These are phyloP conservation scores for Diphasiastrum complanatum DNA, from an alignment of 83 land plant species.

Conservation along the genomic window DNA sequence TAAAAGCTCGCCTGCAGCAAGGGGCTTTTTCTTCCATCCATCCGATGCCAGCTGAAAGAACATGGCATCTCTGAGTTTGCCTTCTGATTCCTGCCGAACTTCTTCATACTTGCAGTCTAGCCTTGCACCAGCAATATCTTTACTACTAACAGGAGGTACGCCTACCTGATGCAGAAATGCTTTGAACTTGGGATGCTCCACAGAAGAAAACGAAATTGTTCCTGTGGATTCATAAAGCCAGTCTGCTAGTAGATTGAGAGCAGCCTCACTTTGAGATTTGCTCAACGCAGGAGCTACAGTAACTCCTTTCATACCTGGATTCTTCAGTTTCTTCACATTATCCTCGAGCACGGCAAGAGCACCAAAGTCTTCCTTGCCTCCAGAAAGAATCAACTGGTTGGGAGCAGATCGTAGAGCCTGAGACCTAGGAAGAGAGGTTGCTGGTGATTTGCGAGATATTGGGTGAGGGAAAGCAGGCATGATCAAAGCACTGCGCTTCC, in stretches of 20 bases:
- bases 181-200: slow-evolving; percentile 81
- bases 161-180: slow-evolving; percentile 78
- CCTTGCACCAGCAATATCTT: slow-evolving; percentile 46
- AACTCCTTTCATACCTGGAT: slow-evolving; percentile 34
- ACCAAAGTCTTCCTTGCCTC: slow-evolving; percentile 81
- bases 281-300: slow-evolving; percentile 15
- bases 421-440: too few relatives aligned
- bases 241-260: slow-evolving; percentile 56
- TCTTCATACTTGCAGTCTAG: slow-evolving; percentile 66
- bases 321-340: slow-evolving; percentile 80
- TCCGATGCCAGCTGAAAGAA: slow-evolving; percentile 85
- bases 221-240: slow-evolving; percentile 91
- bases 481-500: slow-evolving; percentile 24
- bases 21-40: slow-evolving; percentile 54
- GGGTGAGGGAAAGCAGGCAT: slow-evolving; percentile 20
- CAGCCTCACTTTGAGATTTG: slow-evolving; percentile 48
- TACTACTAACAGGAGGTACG: slow-evolving; percentile 50
- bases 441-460: slow-evolving; percentile 21
- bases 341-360: slow-evolving; percentile 77
- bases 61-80: slow-evolving; percentile 64
- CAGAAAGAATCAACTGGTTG: slow-evolving; percentile 46
- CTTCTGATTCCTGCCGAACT: slow-evolving; percentile 59
- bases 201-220: slow-evolving; percentile 66
- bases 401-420: slow-evolving; percentile 8
- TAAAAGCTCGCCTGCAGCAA: slow-evolving; percentile 28